Evolutionary conservation across 805 yeast genomes (phyloP), one percentile per base, ranked within the genome.

Genomic region (Komagataella ulmi): DNA sequence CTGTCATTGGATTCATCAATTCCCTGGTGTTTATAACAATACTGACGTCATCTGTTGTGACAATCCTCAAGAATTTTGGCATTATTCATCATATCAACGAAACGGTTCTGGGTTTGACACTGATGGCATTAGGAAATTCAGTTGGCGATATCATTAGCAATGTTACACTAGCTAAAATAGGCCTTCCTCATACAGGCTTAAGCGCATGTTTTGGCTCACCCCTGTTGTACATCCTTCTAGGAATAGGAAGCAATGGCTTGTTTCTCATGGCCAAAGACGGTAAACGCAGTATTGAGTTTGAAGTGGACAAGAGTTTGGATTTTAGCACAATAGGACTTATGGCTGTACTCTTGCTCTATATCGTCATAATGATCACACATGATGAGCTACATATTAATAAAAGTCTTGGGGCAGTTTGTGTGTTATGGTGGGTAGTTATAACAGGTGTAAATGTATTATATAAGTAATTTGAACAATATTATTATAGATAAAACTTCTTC

Each of bases 401-500:
- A 49, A 60, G 59, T 21, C 65, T 76, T 21, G 80, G 82, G 3
- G 49, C 48, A 23, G 40, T 62, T 3, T 61, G 59, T 3, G 58
- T 68, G n/a, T 14, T 43, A 10, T 57, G 66, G 49, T 70, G 74
- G 74, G 43, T 60, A 45, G 2, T 47, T 1, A 50, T 62, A 18
- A 66, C 65, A 6, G 12, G 47, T 7, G 45, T 52, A 12, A 61
- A 63, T 51, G 54, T 56, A 10, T 47, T 45, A 43, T 54, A 30
- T 30, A 30, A 5, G 40, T 50, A 36, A 57, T 10, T 58, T 53
- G 45, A n/a, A 14, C 12, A 45, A 14, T 19, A 19, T 45, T 19
- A 44, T 61, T 71, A 91, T 58, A 91, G 70, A 63, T 88, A 84
- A 65, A 91, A 91, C 77, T 88, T 89, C 69, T 83, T 82, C 81